Conservation (phyloP, 2,329 filamentous ascomycete genomes). For the Neonectria punicea region DNA sequence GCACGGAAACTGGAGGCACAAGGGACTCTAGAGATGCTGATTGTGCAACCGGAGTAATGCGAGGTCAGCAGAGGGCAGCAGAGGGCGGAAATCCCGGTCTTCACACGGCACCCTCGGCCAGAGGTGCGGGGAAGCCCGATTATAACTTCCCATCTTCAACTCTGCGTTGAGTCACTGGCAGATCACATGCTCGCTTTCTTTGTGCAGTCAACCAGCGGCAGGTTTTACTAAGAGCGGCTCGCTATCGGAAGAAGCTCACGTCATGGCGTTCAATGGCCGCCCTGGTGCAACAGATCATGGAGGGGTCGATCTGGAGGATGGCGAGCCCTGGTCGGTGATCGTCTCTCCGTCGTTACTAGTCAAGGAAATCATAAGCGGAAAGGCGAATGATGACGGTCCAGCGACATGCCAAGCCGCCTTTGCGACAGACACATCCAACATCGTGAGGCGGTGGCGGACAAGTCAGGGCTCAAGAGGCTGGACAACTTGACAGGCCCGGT, state of each 20-base stretch:
- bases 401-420: constrained; percentile 29
- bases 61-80: constrained; percentile 15
- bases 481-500: constrained; percentile 11
- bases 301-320: constrained; percentile 22
- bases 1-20: constrained; percentile 17
- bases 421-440: constrained; percentile 9
- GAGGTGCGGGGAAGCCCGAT: neutral
- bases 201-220: neutral
- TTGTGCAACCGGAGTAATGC: constrained; percentile 8
- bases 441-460: constrained; percentile 23
- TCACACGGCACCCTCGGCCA: constrained; percentile 18
- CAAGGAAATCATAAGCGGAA: constrained; percentile 15
- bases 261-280: constrained; percentile 30
- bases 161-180: neutral
- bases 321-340: constrained; percentile 20
- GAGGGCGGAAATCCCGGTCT: constrained; percentile 5
- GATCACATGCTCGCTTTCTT: neutral
- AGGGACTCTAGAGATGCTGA: constrained; percentile 7
- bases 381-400: constrained; percentile 31
- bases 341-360: constrained; percentile 17
- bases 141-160: neutral
- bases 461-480: constrained; percentile 17
- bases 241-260: constrained; percentile 11
- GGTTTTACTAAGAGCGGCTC: neutral
- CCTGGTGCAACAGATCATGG: constrained; percentile 24